A percentile compares a stretch with the other conserved stretches of the same genome.
phyloP scores from a whole-genome alignment of 768 basidiomycete species.

The Russula compacta region DNA sequence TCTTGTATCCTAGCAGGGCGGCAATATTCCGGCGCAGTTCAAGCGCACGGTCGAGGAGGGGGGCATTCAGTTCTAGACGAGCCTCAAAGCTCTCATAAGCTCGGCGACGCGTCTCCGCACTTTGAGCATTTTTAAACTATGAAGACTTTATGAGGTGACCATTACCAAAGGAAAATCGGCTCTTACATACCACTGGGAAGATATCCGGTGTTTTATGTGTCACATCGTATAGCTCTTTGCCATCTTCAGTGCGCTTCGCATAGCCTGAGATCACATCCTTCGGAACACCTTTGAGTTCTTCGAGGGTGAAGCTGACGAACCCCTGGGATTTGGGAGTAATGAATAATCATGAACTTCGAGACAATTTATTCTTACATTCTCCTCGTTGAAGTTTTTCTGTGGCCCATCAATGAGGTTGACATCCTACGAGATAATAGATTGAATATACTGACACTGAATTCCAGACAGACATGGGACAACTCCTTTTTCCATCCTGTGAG shows the following conservation, averaged over 20 bases:
- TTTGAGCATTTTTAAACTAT: slow-evolving; percentile 74
- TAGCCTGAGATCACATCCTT: slow-evolving; percentile 73
- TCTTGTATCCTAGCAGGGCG: slow-evolving; percentile 58
- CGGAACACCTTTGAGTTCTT: slow-evolving; percentile 76
- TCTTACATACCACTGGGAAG: slow-evolving; percentile 53
- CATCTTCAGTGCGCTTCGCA: slow-evolving; percentile 50
- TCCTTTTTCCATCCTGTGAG: slow-evolving; percentile 64
- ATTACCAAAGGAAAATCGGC: not conserved
- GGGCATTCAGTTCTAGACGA: slow-evolving; percentile 60
- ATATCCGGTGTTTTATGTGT: slow-evolving; percentile 81
- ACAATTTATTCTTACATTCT: slow-evolving; percentile 43
- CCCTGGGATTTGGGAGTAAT: slow-evolving; percentile 32
- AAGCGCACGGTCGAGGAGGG: slow-evolving; percentile 57
- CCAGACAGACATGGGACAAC: slow-evolving; percentile 63
- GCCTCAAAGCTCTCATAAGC: slow-evolving; percentile 63
- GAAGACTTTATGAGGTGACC: not conserved
- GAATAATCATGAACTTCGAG: not conserved
- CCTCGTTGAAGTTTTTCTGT: slow-evolving; percentile 86
- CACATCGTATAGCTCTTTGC: slow-evolving; percentile 54
- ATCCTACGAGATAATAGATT: not conserved
- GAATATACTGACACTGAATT: slow-evolving; percentile 54
- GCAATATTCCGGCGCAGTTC: slow-evolving; percentile 64
- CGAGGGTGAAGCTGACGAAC: slow-evolving; percentile 50
- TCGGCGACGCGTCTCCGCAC: slow-evolving; percentile 54
- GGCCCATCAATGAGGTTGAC: not conserved